phyloP scores from a whole-genome alignment of 352 stramenopile species.

The Globisporangium ultimum region DNA sequence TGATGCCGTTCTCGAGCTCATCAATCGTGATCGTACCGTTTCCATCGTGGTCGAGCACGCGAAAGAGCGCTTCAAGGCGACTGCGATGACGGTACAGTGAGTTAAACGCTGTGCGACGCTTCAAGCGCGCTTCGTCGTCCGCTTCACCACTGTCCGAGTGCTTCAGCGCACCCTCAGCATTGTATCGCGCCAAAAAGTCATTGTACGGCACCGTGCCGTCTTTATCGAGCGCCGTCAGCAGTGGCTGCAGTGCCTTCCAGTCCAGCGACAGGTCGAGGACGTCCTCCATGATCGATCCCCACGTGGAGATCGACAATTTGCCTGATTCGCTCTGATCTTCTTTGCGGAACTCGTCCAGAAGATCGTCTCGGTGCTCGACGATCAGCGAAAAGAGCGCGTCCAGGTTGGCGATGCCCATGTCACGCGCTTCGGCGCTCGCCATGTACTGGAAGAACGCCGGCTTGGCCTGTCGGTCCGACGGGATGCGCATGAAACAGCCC shows the following conservation, averaged over 20 bases:
- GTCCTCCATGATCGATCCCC: conserved; percentile 75
- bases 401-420: conserved; percentile 79
- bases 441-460: conserved; percentile 88
- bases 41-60: conserved; percentile 72
- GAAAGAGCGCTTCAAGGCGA: conserved; percentile 81
- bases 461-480: conserved; percentile 57
- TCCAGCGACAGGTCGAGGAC: conserved; percentile 76
- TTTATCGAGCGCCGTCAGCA: conserved; percentile 68
- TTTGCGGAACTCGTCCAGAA: conserved; percentile 62
- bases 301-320: conserved; percentile 45
- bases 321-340: conserved; percentile 35
- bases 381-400: conserved; percentile 86
- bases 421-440: conserved; percentile 72
- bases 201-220: conserved; percentile 69
- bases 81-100: conserved; percentile 78
- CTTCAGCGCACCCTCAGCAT: conserved; percentile 38
- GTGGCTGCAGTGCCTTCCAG: conserved; percentile 69
- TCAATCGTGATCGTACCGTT: conserved; percentile 83
- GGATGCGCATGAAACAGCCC: conserved; percentile 83
- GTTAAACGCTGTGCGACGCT: conserved; percentile 74
- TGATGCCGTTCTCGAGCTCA: conserved; percentile 76
- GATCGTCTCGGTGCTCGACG: conserved; percentile 61
- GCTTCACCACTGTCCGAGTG: conserved; percentile 1
- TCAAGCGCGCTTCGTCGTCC: conserved; percentile 39
- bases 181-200: conserved; percentile 77